phyloP scores from a whole-genome alignment of 2,329 filamentous ascomycete genomes.

The Zasmidium cellare region DNA sequence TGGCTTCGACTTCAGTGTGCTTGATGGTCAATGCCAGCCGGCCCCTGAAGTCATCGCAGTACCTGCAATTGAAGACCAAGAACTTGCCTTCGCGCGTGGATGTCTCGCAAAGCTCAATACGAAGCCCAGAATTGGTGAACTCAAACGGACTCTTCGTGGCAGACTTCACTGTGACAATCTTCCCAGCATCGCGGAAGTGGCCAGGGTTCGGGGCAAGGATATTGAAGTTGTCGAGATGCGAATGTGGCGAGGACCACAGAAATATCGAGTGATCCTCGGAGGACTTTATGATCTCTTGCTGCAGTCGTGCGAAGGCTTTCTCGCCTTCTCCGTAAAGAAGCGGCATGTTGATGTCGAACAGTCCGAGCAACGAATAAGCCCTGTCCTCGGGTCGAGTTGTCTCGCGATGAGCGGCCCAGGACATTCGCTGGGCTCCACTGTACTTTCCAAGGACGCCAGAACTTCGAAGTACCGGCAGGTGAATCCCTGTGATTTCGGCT shows the following conservation, averaged over 20 bases:
- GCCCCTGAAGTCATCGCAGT: not conserved
- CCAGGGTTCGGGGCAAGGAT: no score
- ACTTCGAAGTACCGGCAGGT: not conserved
- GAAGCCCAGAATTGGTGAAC: not conserved
- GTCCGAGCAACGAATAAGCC: constrained; percentile 32
- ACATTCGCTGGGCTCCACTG: constrained; percentile 22
- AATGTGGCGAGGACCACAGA: constrained; percentile 3
- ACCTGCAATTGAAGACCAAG: not conserved
- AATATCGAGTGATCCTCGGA: constrained; percentile 15
- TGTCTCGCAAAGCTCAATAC: not conserved
- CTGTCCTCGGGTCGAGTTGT: constrained; percentile 30
- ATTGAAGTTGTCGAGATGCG: not conserved
- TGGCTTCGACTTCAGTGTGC: no score
- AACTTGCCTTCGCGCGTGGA: not conserved
- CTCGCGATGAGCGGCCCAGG: constrained; percentile 19
- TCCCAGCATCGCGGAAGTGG: not conserved
- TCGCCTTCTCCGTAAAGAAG: constrained; percentile 35
- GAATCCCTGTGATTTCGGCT: not conserved
- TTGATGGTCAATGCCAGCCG: no score
- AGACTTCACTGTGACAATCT: not conserved
- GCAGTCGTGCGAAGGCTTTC: constrained; percentile 16
- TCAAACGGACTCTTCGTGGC: not conserved
- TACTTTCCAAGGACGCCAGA: not conserved
- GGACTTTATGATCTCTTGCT: constrained; percentile 17
- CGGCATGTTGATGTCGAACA: constrained; percentile 33